These are phyloP conservation scores for Aureobasidium sp. DNA, from an alignment of 2,329 filamentous ascomycete genomes.

Conservation along the genomic window DNA sequence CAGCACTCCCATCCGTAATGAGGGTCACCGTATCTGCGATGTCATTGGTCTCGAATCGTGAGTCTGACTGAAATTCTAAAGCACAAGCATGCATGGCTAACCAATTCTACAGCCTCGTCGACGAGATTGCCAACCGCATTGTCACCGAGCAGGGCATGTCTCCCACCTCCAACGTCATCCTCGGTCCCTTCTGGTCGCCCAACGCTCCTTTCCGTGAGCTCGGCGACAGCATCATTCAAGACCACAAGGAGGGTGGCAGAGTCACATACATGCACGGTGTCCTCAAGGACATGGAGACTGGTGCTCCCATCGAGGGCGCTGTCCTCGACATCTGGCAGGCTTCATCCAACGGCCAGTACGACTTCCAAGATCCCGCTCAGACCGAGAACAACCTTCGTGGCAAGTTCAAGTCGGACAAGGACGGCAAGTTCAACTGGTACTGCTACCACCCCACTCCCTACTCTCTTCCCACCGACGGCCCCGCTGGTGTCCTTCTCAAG, in stretches of 20 bases:
- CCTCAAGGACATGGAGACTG: conserved; percentile 56
- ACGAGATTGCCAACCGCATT: conserved; percentile 56
- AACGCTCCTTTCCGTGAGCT: conserved; percentile 63
- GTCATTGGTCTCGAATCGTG: conserved; percentile 66
- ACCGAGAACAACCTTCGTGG: conserved; percentile 65
- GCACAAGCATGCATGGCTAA: neutral
- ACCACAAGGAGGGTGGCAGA: conserved; percentile 49
- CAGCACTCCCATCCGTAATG: conserved; percentile 60
- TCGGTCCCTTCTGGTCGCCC: conserved; percentile 71
- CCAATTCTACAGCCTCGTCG: conserved; percentile 44
- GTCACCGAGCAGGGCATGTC: conserved; percentile 52
- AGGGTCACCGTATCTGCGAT: conserved; percentile 64
- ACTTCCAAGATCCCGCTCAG: conserved; percentile 67
- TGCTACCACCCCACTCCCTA: conserved; percentile 68
- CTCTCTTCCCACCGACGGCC: conserved; percentile 58
- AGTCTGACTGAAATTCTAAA: conserved; percentile 24
- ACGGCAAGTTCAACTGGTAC: conserved; percentile 66
- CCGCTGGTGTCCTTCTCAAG: conserved; percentile 45
- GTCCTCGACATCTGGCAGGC: conserved; percentile 75
- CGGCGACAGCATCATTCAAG: conserved; percentile 58
- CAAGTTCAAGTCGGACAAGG: conserved; percentile 62
- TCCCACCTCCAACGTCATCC: conserved; percentile 67
- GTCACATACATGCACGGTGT: conserved; percentile 61
- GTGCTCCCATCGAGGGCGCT: conserved; percentile 56
- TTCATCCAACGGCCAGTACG: conserved; percentile 48